Conservation (phyloP, 495 filamentous ascomycete species). For the Darksidea phi region DNA sequence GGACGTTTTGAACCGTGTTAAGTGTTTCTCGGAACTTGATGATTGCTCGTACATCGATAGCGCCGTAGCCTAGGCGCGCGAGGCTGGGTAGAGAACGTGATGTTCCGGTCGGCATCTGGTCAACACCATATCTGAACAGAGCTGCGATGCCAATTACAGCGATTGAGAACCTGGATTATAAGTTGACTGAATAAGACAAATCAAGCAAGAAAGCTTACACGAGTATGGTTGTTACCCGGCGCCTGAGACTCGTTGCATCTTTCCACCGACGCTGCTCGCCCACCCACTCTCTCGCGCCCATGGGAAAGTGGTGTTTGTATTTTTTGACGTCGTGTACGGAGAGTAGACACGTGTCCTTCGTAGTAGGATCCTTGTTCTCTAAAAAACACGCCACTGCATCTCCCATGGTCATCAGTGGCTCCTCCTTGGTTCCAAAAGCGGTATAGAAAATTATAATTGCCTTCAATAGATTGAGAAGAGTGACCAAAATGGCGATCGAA, state of each 20-base stretch:
- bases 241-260: background rate
- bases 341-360: constrained; percentile 16
- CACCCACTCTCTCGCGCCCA: background rate
- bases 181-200: too few relatives aligned
- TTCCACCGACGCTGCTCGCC: background rate
- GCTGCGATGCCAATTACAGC: background rate
- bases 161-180: background rate
- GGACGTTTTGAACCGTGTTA: background rate
- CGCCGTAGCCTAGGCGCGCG: background rate
- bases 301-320: background rate
- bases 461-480: constrained; percentile 46
- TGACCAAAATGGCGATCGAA: constrained; percentile 46
- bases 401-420: constrained; percentile 51
- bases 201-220: background rate
- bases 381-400: constrained; percentile 55
- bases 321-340: constrained; percentile 7
- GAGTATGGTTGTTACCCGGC: background rate
- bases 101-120: background rate
- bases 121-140: background rate
- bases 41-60: background rate
- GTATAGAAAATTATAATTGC: constrained; percentile 43
- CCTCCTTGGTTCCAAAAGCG: constrained; percentile 32
- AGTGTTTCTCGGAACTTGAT: background rate
- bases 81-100: background rate
- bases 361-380: constrained; percentile 13